These are phyloP conservation scores for Leucaena leucocephala DNA, from an alignment of 306 rosid species.

Conservation along the genomic window DNA sequence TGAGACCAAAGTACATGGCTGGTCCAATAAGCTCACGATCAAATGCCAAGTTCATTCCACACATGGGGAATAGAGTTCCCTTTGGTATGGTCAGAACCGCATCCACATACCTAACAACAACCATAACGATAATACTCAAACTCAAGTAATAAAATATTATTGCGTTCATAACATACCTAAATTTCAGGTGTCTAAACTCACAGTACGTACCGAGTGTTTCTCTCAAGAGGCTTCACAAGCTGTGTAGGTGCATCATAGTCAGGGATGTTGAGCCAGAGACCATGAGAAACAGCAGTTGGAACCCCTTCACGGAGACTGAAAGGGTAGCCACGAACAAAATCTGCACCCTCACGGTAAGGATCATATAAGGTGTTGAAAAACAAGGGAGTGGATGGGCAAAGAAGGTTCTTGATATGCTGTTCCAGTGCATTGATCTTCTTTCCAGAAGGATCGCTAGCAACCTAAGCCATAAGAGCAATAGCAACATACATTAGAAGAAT, in stretches of 20 bases:
- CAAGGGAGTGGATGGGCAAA: slow-evolving; percentile 52
- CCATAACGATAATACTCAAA: slow-evolving; percentile 31
- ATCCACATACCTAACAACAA: slow-evolving; percentile 47
- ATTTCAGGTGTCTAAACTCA: neutral
- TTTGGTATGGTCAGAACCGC: slow-evolving; percentile 52
- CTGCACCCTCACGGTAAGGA: slow-evolving; percentile 57
- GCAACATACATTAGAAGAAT: neutral
- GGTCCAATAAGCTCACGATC: slow-evolving; percentile 29
- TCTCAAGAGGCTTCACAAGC: slow-evolving; percentile 58
- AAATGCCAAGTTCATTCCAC: slow-evolving; percentile 31
- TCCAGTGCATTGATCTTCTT: slow-evolving; percentile 46
- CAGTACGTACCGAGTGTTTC: slow-evolving; percentile 46
- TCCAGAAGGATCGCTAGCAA: slow-evolving; percentile 57
- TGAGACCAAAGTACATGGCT: slow-evolving; percentile 32
- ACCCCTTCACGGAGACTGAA: slow-evolving; percentile 73
- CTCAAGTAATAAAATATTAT: neutral
- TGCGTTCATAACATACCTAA: neutral
- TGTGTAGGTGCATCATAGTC: slow-evolving; percentile 66
- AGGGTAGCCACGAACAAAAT: slow-evolving; percentile 73
- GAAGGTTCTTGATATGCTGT: slow-evolving; percentile 53
- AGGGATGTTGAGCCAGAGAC: slow-evolving; percentile 77
- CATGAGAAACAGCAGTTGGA: slow-evolving; percentile 75
- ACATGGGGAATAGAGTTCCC: slow-evolving; percentile 43
- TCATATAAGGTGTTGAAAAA: slow-evolving; percentile 52
- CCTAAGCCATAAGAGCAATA: slow-evolving; percentile 33